A percentile compares a stretch with the other conserved stretches of the same genome.
phyloP scores from a whole-genome alignment of 495 filamentous ascomycete genomes.

The Bacidia gigantensis region DNA sequence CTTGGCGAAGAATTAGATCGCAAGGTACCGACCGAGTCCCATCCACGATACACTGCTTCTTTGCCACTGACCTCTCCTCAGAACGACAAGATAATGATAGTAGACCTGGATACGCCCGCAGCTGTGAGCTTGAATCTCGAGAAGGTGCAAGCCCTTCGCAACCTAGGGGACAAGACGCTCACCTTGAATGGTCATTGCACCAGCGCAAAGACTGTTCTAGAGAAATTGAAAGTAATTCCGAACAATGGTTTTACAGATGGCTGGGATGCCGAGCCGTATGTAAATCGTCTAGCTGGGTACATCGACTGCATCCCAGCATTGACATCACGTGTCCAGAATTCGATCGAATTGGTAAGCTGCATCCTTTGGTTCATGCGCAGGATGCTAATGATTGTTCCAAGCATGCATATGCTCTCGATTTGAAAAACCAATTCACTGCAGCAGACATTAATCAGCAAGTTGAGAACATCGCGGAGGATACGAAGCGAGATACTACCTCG shows the following conservation, averaged over 20 bases:
- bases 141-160: slow-evolving; percentile 9
- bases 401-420: slow-evolving; percentile 13
- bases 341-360: slow-evolving; percentile 8
- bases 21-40: slow-evolving; percentile 4
- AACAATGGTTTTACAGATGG: not conserved
- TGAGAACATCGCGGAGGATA: slow-evolving; percentile 12
- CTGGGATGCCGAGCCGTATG: slow-evolving; percentile 3
- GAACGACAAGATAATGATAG: slow-evolving; percentile 10
- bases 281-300: slow-evolving; percentile 2
- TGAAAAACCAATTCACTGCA: slow-evolving; percentile 11
- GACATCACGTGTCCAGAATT: slow-evolving; percentile 3
- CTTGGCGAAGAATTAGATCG: slow-evolving; percentile 14
- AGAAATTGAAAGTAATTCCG: not conserved
- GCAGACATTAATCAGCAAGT: slow-evolving; percentile 8
- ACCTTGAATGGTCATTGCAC: slow-evolving; percentile 9
- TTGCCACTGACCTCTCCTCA: not conserved
- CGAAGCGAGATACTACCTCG: slow-evolving; percentile 14
- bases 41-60: not conserved
- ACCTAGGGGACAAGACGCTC: slow-evolving; percentile 7
- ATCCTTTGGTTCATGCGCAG: not conserved
- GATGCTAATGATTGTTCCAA: not conserved
- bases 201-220: not conserved
- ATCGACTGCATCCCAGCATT: slow-evolving; percentile 3
- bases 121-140: slow-evolving; percentile 7
- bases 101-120: slow-evolving; percentile 7